Evolutionary conservation across 2,329 filamentous ascomycete genomes (phyloP), one percentile per base, ranked within the genome.

Genomic region (Lachnellula hyalina): DNA sequence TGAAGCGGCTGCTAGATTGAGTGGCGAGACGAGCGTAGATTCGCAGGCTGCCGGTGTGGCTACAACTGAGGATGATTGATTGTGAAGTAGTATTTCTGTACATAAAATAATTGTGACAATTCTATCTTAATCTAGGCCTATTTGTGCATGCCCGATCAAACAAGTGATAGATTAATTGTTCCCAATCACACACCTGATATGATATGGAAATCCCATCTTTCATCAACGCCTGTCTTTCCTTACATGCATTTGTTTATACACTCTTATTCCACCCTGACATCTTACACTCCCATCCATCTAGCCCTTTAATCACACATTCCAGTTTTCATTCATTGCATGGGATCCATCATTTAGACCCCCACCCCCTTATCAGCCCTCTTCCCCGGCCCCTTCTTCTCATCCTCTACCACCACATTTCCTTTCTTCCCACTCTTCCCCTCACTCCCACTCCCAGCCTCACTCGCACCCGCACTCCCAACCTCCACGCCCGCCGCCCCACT

Each of bases 1-100:
- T n/a, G 76, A 80, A 61, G 75, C 80, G 58, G 56, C 64, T 50
- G 66, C 63, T 44, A 77, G 72, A 62, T 51, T 55, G 41, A 59
- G 59, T 32, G 62, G 61, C 19, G 58, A 65, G 47, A 65, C 61
- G 8, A 55, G 56, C 19, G 57, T 57, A 28, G 62, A 65, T 21
- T 51, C 60, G 38, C 54, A 60, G 48, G 58, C 56, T 35, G 53
- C 56, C 35, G 54, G 60, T 25, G 47, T 49, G 8, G 45, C 58
- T 34, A 61, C 63, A 8, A 63, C 56, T 11, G 61, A 65, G 12
- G 64, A 66, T 54, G 65, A 68, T 34, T 65, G 38, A 55, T 47
- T 40, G 61, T 53, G 52, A 58, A 35, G 50, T 52, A 59, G 32
- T 51, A 21, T 14, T 40, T 40, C 5, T 40, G 36, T 40, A 40